Evolutionary conservation across 306 rosid genomes (phyloP), one percentile per base, ranked within the genome.

Genomic region (Oemleria cerasiformis): DNA sequence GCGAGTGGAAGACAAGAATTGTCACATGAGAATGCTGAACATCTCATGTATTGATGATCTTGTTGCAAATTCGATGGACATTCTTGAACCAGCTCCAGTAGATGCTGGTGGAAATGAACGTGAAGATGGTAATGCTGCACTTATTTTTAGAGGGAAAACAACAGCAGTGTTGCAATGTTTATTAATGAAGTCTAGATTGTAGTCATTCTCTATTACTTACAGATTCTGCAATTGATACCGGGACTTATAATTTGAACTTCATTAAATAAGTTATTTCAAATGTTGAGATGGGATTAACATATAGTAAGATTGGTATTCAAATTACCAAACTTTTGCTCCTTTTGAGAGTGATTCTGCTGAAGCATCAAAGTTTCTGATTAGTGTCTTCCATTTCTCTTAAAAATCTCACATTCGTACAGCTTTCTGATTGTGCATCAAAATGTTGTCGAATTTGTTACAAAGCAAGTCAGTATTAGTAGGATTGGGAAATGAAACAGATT

Each of bases 1-100:
- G 4, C 80, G 96, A 9, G 99, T 94, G 80, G 99, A 91, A 88
- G 96, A 94, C 84, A 94, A 86, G 82, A 89, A 94, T 63, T 83
- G 97, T 77, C 82, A 89, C 79, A 91, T 94, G 97, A 87, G 90
- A 53, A 87, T 94, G 99, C 87, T 94, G 67, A 77, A 84, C 78
- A 88, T 94, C 61, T 87, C 90, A 13, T 57, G 91, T 45, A 71
- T 89, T 8, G 95, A 89, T 77, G 97, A 94, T 82, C 95, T 94
- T 61, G 65, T 94, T 72, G 92, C 91, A 9, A 94, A 91, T 73
- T 91, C 99, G 6, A 94, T 91, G 97, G 72, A 94, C 73, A 94
- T 94, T 72, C 82, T 94, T 67, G 99, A 94, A 78, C 99, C 99
- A 21, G 82, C 80, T 78, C 84, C 92, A 0, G 80, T 83, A 73